Evolutionary conservation across 108 stramenopile genomes (phyloP), one percentile per base, ranked within the genome.

Genomic region (Schizochytrium sp.): DNA sequence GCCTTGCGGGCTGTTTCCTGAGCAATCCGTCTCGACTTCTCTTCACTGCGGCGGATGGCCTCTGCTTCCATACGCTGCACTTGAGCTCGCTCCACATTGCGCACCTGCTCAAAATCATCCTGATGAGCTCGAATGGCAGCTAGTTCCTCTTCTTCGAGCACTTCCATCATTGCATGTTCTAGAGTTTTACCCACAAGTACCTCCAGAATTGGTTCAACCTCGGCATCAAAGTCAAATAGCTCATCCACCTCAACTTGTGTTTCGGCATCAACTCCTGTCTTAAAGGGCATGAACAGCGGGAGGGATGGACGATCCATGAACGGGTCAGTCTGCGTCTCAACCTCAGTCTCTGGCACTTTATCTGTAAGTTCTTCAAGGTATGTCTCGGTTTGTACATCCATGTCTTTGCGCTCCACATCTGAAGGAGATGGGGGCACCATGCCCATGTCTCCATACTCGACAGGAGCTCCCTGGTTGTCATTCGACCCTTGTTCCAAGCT

Each of bases 91-190:
- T 95, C 94, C 56, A 92, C 93, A 72, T 93, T 93, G 17, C 94
- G 91, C 55, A 91, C 61, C 17, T 88, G 72, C 38, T 93, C 93
- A 61, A 94, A 95, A 56, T 93, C 92, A 55, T 92, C 64, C 89
- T 95, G 94, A 38, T 93, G 93, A 57, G 61, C 46, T 13, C 91
- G 88, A 41, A 95, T 92, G 0, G 92, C 93, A 2, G 88, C 92
- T 7, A 95, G 93, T 89, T 95, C 94, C 89, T 94, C 94, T 88
- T 95, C 94, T 90, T 95, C 94, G 90, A 95, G 92, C 4, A 95
- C 72, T 92, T 95, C 94, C 58, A 95, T 61, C 87, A 95, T 91
- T 19, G 93, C 83, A 0, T 94, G 90, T 89, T 94, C 92, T 2
- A 95, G 87, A 19, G 94, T 94, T 89, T 94, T 95, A 42, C 94